Evolutionary conservation across 768 basidiomycete species (phyloP), one percentile per base, ranked within the genome.

Genomic region (Favolaschia claudopus): DNA sequence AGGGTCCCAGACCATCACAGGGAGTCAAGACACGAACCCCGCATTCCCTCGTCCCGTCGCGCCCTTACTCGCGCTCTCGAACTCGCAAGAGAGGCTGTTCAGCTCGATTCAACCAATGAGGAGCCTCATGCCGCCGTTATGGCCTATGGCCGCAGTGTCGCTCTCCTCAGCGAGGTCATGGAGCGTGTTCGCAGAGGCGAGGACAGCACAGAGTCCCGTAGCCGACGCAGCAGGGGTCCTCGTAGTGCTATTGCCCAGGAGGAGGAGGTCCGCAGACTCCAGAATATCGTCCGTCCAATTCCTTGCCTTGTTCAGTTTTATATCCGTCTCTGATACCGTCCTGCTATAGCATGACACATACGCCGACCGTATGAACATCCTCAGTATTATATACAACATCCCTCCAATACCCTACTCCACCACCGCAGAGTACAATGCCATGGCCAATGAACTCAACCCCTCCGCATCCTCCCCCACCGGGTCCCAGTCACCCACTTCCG

Each of bases 301-400:
- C 43, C 27, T 45, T 57, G 31, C 19, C 33, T 57, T 19, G 53
- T 14, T 64, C 33, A 25, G n/a, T 27, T n/a, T 37, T 34, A 28
- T 62, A 17, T 24, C 50, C 58, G 61, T 52, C 58, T 56, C 20
- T 40, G 39, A 36, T 48, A 55, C 42, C 47, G 45, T 20, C 47
- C 17, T 45, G 15, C 49, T 62, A 37, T 72, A 95, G 94, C 95
- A 96, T 70, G 95, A 96, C 74, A 96, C 95, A 9, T 96, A 96
- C 73, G 93, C 92, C 57, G 93, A 96, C 74, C 86, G 95, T 48
- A 94, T 96, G 90, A 91, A 92, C 69, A 95, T 96, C 69, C 83
- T 96, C 53, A 92, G 91, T 67, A 82, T 92, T 63, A 93, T 94
- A 62, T 95, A 95, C 78, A 89, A 87, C 72, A 93, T 95, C 72